Conservation (phyloP, 1,284 basidiomycete genomes). For the Leccinum griseonigrum region DNA sequence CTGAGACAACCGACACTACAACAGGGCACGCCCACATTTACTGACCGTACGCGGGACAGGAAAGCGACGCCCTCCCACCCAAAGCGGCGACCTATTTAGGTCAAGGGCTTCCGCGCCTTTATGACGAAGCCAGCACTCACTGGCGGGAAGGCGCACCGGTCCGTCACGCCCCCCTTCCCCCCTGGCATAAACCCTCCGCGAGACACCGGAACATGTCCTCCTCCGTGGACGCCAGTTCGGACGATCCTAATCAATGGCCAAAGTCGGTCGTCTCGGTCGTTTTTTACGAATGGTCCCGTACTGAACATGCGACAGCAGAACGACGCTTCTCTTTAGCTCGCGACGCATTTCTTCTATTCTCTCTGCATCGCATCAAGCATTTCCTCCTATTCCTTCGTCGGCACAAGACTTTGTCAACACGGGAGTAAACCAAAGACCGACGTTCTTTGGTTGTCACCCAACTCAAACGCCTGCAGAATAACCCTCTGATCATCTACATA, state of each 20-base stretch:
- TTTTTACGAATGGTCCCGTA: not conserved
- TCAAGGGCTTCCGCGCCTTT: not conserved
- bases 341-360: slow-evolving; percentile 46
- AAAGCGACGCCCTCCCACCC: not conserved
- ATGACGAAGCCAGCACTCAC: not conserved
- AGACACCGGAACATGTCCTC: not conserved
- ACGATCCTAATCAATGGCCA: slow-evolving; percentile 61
- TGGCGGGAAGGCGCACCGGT: not conserved
- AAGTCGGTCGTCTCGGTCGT: slow-evolving; percentile 45
- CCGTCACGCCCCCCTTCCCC: not conserved
- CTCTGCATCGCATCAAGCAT: slow-evolving; percentile 52
- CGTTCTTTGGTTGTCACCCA: slow-evolving; percentile 76
- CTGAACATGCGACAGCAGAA: slow-evolving; percentile 42
- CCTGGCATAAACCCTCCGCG: not conserved
- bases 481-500: slow-evolving; percentile 59
- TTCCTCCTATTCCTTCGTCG: slow-evolving; percentile 60
- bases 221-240: slow-evolving; percentile 60
- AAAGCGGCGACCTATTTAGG: not conserved
- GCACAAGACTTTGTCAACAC: slow-evolving; percentile 54
- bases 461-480: slow-evolving; percentile 45
- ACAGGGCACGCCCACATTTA: not conserved
- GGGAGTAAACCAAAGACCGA: slow-evolving; percentile 67
- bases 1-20: too few species aligned
- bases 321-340: slow-evolving; percentile 40
- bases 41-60: not conserved